Evolutionary conservation across 108 stramenopile species (phyloP), one percentile per base, ranked within the genome.

Genomic region (Nitzschia inconspicua): DNA sequence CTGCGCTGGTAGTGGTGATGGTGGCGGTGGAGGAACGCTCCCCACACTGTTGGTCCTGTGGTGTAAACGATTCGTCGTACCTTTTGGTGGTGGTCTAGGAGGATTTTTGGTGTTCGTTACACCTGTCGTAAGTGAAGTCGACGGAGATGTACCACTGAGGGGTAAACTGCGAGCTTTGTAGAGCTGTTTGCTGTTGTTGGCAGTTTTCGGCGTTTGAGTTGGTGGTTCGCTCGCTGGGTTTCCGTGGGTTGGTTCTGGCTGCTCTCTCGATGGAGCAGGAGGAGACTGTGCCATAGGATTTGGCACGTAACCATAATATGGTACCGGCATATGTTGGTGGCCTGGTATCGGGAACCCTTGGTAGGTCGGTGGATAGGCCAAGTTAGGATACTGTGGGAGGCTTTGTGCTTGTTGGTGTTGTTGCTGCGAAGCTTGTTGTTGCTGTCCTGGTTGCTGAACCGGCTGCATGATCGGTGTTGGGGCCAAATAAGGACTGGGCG

Each of bases 341-440:
- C 10, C 24, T 40, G 56, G 11, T 14, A 19, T 24, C 24, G 56
- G 36, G 26, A 26, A 57, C 10, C 39, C 39, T 22, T 62, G n/a
- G n/a, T n/a, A n/a, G n/a, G n/a, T n/a, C n/a, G n/a, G n/a, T n/a
- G n/a, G n/a, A n/a, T n/a, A n/a, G n/a, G n/a, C n/a, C n/a, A n/a
- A n/a, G n/a, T n/a, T n/a, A n/a, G n/a, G n/a, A n/a, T n/a, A n/a
- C n/a, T n/a, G n/a, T n/a, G n/a, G n/a, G n/a, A n/a, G n/a, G n/a
- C n/a, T 62, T 41, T 64, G 61, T 22, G 23, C 37, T 47, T 52
- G 63, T 26, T 49, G 47, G 23, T 34, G 51, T 24, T 59, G 50
- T 26, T 28, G 44, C 8, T 39, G 44, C 4, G 14, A 39, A 35
- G 35, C 56, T 41, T 31, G 57, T 36, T 72, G 62, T 50, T 51